Percentiles rank a stretch among this genome's conserved stretches.
These are phyloP conservation scores for Xylariaceae sp. DNA, from an alignment of 2,329 filamentous ascomycete species.

Conservation along the genomic window DNA sequence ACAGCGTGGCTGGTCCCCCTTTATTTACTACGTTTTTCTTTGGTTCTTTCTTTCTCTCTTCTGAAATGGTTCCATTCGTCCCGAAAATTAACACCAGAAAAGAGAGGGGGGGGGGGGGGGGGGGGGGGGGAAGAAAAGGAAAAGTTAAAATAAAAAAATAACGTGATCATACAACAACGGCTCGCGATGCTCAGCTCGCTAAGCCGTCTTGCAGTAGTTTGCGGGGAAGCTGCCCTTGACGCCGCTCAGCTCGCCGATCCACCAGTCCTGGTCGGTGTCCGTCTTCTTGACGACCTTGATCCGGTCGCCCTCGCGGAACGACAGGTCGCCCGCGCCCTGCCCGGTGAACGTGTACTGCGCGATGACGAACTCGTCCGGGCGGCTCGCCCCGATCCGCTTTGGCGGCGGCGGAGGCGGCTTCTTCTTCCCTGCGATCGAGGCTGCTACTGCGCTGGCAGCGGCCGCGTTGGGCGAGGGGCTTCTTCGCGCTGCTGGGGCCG, in stretches of 20 bases:
- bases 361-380: constrained; percentile 60
- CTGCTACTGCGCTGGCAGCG: constrained; percentile 30
- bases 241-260: constrained; percentile 76
- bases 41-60: no score
- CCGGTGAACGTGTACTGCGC: constrained; percentile 77
- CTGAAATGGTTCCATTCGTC: no score
- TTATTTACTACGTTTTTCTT: no score
- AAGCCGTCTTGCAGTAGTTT: constrained; percentile 69
- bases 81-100: no score
- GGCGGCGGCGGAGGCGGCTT: constrained; percentile 69
- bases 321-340: constrained; percentile 69
- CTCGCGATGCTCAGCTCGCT: constrained; percentile 5
- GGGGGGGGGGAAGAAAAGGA: no score
- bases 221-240: constrained; percentile 75
- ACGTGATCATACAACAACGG: not conserved
- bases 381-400: constrained; percentile 57
- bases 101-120: no score
- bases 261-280: constrained; percentile 82
- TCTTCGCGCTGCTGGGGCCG: constrained; percentile 25
- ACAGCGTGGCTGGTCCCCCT: no score
- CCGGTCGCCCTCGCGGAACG: constrained; percentile 75
- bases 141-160: no score
- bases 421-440: constrained; percentile 60
- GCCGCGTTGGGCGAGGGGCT: constrained; percentile 33
- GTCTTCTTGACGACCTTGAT: constrained; percentile 81